Conservation (phyloP, 441 rosid genomes). For the Pelargonium myrrhifolium region DNA sequence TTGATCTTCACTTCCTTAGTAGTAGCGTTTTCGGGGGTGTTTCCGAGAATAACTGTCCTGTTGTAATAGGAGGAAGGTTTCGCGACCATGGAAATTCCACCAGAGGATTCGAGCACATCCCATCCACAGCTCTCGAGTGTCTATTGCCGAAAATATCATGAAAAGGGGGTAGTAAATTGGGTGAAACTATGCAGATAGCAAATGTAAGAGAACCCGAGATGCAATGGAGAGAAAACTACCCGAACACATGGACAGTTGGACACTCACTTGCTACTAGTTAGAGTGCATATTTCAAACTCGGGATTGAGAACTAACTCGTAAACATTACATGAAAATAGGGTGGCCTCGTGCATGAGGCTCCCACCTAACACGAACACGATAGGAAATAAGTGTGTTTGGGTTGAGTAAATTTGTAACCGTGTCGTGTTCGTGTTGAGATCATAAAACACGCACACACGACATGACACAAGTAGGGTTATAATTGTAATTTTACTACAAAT, state of each 20-base stretch:
- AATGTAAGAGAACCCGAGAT: neutral
- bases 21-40: constrained; percentile 12
- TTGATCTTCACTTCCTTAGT: constrained; percentile 37
- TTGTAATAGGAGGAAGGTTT: constrained; percentile 63
- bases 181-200: neutral
- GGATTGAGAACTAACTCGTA: no score
- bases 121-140: constrained; percentile 71
- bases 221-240: neutral
- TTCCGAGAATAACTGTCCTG: constrained; percentile 43
- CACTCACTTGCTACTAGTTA: neutral
- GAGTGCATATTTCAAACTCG: neutral
- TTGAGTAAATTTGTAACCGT: no score
- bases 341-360: no score
- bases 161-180: neutral
- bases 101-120: constrained; percentile 58
- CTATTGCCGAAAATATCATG: constrained; percentile 26
- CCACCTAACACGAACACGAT: no score
- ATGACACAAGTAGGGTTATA: no score
- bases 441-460: no score
- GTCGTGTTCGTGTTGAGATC: no score
- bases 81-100: constrained; percentile 80
- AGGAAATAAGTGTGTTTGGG: no score
- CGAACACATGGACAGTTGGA: neutral
- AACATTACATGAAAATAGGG: no score
- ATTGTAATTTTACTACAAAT: no score